Evolutionary conservation across 164 flowering plant genomes (phyloP).

Genomic region (Nymphaea thermarum): DNA sequence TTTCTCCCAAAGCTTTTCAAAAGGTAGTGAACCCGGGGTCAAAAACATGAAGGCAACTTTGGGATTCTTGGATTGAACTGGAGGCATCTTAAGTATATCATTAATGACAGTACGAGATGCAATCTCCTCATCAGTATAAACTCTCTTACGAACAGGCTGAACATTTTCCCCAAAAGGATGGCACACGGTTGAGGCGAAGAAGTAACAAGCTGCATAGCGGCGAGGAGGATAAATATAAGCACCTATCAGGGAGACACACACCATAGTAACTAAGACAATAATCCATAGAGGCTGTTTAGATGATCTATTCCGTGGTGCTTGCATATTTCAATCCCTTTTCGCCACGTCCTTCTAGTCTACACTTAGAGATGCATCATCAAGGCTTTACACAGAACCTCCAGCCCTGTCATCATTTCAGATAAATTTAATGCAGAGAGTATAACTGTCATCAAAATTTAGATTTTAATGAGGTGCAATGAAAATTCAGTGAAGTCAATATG

Average conservation of each 20-base stretch:
- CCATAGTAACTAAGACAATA: conserved; percentile 56
- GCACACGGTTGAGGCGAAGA: conserved; percentile 66
- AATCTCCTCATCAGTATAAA: conserved; percentile 69
- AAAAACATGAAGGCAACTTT: conserved; percentile 94
- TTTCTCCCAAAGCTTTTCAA: conserved; percentile 86
- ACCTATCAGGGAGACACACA: conserved; percentile 56
- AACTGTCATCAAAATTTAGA: not conserved
- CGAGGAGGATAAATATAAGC: conserved; percentile 73
- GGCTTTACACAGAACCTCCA: conserved; percentile 2
- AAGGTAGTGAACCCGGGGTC: conserved; percentile 71
- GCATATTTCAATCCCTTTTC: conserved; percentile 50
- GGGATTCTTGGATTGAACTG: conserved; percentile 29
- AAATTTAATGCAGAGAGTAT: not conserved
- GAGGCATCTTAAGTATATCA: conserved; percentile 51
- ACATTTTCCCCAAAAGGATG: conserved; percentile 48
- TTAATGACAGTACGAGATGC: conserved; percentile 62
- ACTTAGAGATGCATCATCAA: conserved; percentile 30
- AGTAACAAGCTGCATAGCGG: conserved; percentile 45
- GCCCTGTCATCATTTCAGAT: not conserved
- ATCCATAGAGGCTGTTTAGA: conserved; percentile 78
- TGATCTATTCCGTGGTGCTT: conserved; percentile 64
- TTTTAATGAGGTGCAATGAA: not conserved
- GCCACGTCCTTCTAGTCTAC: conserved; percentile 62
- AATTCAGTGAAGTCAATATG: not conserved
- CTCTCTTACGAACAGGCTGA: conserved; percentile 70